A percentile compares a stretch with the other conserved stretches of the same genome.
These are phyloP conservation scores for Trypanosoma platydactyli DNA, from an alignment of 208 protist genomes.

Conservation along the genomic window DNA sequence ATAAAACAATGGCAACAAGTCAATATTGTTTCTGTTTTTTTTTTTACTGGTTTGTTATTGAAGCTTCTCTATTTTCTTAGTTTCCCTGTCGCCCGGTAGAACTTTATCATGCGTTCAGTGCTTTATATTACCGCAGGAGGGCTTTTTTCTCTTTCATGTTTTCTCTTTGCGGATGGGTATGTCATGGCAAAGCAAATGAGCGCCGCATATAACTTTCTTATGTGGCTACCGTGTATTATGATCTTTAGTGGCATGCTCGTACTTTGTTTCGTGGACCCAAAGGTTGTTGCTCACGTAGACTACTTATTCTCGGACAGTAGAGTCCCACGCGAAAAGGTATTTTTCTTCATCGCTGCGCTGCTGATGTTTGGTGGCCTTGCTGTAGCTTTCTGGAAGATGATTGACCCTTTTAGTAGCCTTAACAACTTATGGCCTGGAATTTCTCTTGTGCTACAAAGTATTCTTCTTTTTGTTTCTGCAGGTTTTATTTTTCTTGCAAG, in stretches of 20 bases:
- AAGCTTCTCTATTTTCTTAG: conserved; percentile 17
- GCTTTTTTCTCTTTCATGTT: conserved; percentile 36
- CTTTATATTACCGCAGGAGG: conserved; percentile 36
- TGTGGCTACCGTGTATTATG: conserved; percentile 57
- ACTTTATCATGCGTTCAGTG: conserved; percentile 15
- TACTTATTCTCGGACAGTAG: conserved; percentile 32
- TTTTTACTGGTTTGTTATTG: background rate
- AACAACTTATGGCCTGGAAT: conserved; percentile 45
- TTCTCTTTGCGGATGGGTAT: conserved; percentile 66
- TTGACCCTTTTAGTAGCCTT: conserved; percentile 41
- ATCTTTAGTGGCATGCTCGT: conserved; percentile 50
- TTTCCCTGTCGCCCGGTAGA: background rate
- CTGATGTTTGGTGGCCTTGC: conserved; percentile 52
- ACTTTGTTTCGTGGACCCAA: conserved; percentile 47
- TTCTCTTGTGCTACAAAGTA: conserved; percentile 43
- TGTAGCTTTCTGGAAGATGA: conserved; percentile 62
- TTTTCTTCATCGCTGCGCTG: conserved; percentile 58
- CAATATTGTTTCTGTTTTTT: background rate
- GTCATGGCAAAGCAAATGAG: conserved; percentile 37
- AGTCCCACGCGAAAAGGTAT: conserved; percentile 37
- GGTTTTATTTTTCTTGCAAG: conserved; percentile 27
- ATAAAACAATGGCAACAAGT: background rate
- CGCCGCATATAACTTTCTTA: conserved; percentile 67
- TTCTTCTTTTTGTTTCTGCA: conserved; percentile 35
- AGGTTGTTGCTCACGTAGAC: conserved; percentile 32